Evolutionary conservation across 495 filamentous ascomycete species (phyloP).

Genomic region (Podospora anserina): DNA sequence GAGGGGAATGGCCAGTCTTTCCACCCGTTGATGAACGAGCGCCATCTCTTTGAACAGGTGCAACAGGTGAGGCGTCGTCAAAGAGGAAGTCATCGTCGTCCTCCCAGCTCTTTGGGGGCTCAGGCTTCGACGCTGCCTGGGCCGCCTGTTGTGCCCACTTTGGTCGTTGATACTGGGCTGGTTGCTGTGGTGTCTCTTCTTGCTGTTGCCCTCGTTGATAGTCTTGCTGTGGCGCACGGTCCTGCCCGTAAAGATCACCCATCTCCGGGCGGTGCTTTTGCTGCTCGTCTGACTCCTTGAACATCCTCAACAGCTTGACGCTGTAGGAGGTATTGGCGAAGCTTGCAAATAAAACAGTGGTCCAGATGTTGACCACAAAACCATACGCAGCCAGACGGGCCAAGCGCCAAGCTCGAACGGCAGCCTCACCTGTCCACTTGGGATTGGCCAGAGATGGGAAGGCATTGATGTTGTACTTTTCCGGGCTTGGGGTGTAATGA

Average conservation of each 20-base stretch:
- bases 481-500: constrained; percentile 23
- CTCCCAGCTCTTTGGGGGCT: background rate
- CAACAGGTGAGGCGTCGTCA: constrained; percentile 42
- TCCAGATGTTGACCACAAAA: constrained; percentile 5
- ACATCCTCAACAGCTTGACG: background rate
- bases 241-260: background rate
- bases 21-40: background rate
- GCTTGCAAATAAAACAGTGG: constrained; percentile 1
- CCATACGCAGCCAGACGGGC: constrained; percentile 20
- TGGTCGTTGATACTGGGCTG: constrained; percentile 1
- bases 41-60: constrained; percentile 22
- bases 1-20: background rate
- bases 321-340: background rate
- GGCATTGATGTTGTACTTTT: constrained; percentile 12
- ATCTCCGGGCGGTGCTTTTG: background rate
- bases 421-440: constrained; percentile 11
- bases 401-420: constrained; percentile 18
- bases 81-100: constrained; percentile 35
- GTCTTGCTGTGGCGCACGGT: background rate
- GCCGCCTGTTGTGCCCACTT: constrained; percentile 1
- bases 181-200: constrained; percentile 9
- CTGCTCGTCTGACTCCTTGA: constrained; percentile 23
- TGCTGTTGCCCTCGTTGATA: constrained; percentile 9
- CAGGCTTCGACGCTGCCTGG: background rate
- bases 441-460: constrained; percentile 15